Evolutionary conservation across 306 rosid species (phyloP), one percentile per base, ranked within the genome.

Genomic region (Acmispon strigosus): DNA sequence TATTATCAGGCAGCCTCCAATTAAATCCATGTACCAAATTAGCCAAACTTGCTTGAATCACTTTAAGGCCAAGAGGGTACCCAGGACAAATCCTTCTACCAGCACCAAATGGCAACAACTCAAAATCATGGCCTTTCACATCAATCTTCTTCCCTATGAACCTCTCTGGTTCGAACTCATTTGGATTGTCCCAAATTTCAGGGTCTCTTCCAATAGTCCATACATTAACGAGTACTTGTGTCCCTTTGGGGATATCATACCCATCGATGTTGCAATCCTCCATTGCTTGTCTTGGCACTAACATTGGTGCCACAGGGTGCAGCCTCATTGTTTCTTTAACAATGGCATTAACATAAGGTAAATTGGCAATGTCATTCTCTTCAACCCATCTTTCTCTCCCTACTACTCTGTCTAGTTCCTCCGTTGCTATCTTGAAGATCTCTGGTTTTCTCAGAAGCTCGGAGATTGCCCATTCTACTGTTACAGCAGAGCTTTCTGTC

Each of bases 51-150:
- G 82, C 14, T 3, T 81, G 92, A 68, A 90, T 88, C 11, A 88
- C 92, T 81, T 86, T 90, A 2, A 86, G 20, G 10, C 96, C 96
- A 10, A 88, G 87, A 73, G 85, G 74, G 65, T 90, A 86, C 2
- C 95, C 95, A 4, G 90, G 97, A 16, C 97, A 88, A 90, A 88
- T 88, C 62, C 95, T 83, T 75, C 97, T 80, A 2, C 95, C 97
- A 4, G 95, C 72, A 41, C 97, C 95, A 65, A 90, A 90, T 14
- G 95, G 97, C 75, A 90, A 32, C 13, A 90, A 63, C 78, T 86
- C 92, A 43, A 13, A 91, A 69, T 91, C 85, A 15, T 88, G 92
- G 2, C 92, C 96, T 55, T 72, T 85, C 8, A 86, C 89, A 68
- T 86, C 92, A 0, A 88, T 78, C 32, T 54, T 52, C 75, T 73